Evolutionary conservation across 768 basidiomycete species (phyloP).

Genomic region (Pholiota microspora): DNA sequence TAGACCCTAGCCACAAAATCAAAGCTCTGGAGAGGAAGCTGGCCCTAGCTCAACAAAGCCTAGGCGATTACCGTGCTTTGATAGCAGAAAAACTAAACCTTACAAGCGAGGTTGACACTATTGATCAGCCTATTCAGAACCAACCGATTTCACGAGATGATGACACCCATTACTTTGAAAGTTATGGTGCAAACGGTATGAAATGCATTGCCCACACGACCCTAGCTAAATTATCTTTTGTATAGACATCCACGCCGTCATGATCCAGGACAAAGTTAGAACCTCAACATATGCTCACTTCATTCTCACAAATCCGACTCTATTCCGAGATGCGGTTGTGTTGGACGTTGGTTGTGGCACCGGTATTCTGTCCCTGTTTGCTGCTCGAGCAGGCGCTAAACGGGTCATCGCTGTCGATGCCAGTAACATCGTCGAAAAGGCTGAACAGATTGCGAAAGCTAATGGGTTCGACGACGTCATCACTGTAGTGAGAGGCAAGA

Average conservation of each 20-base stretch:
- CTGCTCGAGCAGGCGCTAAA: constrained; percentile 86
- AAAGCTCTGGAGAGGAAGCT: constrained; percentile 62
- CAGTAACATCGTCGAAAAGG: constrained; percentile 76
- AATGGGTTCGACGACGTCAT: constrained; percentile 76
- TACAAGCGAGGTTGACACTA: constrained; percentile 38
- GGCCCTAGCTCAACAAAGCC: constrained; percentile 51
- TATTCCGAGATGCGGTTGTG: constrained; percentile 85
- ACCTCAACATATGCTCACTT: constrained; percentile 92
- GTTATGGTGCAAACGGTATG: constrained; percentile 84
- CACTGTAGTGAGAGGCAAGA: constrained; percentile 86
- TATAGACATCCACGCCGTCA: constrained; percentile 90
- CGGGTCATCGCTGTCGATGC: constrained; percentile 92
- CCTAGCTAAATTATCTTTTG: neutral
- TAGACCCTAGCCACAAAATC: constrained; percentile 45
- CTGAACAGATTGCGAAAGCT: constrained; percentile 70
- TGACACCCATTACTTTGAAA: constrained; percentile 92
- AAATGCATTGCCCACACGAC: constrained; percentile 5
- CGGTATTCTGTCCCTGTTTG: constrained; percentile 88
- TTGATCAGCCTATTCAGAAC: constrained; percentile 31
- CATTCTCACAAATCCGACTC: constrained; percentile 75
- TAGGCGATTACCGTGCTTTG: constrained; percentile 60
- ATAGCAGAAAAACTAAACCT: constrained; percentile 54
- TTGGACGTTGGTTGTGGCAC: constrained; percentile 98
- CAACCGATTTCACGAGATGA: constrained; percentile 60
- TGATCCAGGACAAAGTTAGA: constrained; percentile 94